These are phyloP conservation scores for Viridothelium virens DNA, from an alignment of 495 filamentous ascomycete species.

Conservation along the genomic window DNA sequence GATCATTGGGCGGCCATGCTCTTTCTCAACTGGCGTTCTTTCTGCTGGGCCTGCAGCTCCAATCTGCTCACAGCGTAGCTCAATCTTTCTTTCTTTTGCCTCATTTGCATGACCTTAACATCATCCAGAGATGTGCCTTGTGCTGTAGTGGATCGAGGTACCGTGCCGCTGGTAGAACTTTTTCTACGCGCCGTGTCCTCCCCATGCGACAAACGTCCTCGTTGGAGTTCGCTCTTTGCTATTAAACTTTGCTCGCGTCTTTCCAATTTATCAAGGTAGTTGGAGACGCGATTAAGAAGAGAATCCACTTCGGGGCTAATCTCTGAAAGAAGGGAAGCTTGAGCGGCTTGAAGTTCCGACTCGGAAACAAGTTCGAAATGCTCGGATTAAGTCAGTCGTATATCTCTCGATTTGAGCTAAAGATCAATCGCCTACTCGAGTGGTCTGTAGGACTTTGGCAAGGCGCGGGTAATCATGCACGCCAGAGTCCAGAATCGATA, in stretches of 20 bases:
- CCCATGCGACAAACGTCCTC: conserved; percentile 52
- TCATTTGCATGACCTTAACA: conserved; percentile 53
- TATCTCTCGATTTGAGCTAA: neutral
- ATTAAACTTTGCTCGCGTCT: conserved; percentile 61
- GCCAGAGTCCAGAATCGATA: conserved; percentile 62
- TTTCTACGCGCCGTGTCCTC: conserved; percentile 14
- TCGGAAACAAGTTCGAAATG: conserved; percentile 76
- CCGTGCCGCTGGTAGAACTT: conserved; percentile 15
- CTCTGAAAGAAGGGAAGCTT: conserved; percentile 60
- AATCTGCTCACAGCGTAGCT: conserved; percentile 69
- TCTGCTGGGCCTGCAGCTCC: conserved; percentile 53
- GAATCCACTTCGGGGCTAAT: conserved; percentile 65
- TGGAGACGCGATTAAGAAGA: conserved; percentile 56
- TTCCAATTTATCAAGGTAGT: conserved; percentile 64
- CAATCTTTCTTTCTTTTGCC: conserved; percentile 69
- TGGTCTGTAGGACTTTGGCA: conserved; percentile 60
- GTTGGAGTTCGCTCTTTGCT: conserved; percentile 62
- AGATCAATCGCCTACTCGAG: conserved; percentile 47
- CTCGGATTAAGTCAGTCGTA: conserved; percentile 34
- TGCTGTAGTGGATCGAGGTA: conserved; percentile 25
- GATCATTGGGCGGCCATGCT: conserved; percentile 53
- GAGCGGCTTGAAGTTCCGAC: conserved; percentile 57
- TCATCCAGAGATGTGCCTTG: conserved; percentile 36
- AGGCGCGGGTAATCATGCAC: conserved; percentile 69
- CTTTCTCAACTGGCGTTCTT: conserved; percentile 70